Evolutionary conservation across 805 yeast genomes (phyloP), one percentile per base, ranked within the genome.

Genomic region (Metschnikowia hibisci): DNA sequence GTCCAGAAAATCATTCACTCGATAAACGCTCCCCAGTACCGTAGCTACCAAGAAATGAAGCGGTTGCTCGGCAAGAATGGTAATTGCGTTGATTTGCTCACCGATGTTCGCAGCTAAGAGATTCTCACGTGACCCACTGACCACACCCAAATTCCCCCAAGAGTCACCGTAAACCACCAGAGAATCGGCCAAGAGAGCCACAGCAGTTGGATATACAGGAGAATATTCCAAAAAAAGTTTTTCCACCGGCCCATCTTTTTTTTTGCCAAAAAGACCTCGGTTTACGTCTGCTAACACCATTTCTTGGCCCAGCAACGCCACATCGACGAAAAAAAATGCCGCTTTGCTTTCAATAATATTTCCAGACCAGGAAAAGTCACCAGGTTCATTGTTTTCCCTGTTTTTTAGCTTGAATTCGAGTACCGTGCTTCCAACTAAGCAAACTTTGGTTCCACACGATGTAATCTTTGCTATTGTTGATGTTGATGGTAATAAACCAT

Each of bases 1-100:
- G 12, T 23, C 36, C 4, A 11, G 6, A 4, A 13, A 6, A 11
- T 46, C 46, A 25, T 30, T 41, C n/a, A 44, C 38, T 12, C 38
- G 27, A 18, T 34, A 47, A n/a, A 51, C 38, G 10, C 47, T 41
- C 4, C 55, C 55, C 18, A 37, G 41, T 2, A 45, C 41, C 2
- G 55, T 49, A 4, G 52, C 50, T 14, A 51, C 38, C 13, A 51
- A 37, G 4, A 47, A 8, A 10, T 30, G 13, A 4, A 48, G 14
- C 5, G 52, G 52, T 4, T 20, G 27, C 18, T 47, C 49, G 40
- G 22, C 41, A 8, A 37, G 10, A 13, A 48, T 32, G 27, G 39
- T 40, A 8, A 64, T 50, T 2, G 48, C 41, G 46, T 66, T 67
- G 36, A 66, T 54, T 25, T 57, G 63, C 28, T 61, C 64, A 6